These are phyloP conservation scores for Collybia nuda DNA, from an alignment of 768 basidiomycete genomes.

Conservation along the genomic window DNA sequence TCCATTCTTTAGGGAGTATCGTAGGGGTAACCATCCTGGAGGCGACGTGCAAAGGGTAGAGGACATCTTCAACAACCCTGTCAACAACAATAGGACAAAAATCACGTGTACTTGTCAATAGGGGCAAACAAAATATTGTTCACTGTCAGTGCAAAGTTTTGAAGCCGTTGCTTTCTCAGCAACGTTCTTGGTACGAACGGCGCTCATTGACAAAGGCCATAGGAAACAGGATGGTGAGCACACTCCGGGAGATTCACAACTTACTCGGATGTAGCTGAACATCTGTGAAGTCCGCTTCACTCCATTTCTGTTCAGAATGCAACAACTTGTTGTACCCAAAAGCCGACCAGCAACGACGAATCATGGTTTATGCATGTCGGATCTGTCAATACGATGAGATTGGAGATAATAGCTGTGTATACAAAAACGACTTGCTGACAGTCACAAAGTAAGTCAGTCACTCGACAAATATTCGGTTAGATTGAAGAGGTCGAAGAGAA, in stretches of 20 bases:
- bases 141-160: too few species aligned
- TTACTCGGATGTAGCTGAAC: background rate
- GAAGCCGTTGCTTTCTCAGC: too few species aligned
- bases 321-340: slow-evolving; percentile 94
- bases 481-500: slow-evolving; percentile 55
- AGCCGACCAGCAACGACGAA: slow-evolving; percentile 81
- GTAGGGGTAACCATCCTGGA: too few species aligned
- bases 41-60: too few species aligned
- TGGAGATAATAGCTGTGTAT: slow-evolving; percentile 87
- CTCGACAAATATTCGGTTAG: slow-evolving; percentile 16
- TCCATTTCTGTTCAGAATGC: slow-evolving; percentile 93
- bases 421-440: slow-evolving; percentile 89
- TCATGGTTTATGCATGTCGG: slow-evolving; percentile 89
- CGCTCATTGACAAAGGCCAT: too few species aligned
- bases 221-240: too few species aligned
- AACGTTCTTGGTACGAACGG: too few species aligned
- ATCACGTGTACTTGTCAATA: too few species aligned
- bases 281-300: slow-evolving; percentile 55
- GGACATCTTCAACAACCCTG: too few species aligned
- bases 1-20: too few species aligned
- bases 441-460: slow-evolving; percentile 74
- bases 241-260: background rate
- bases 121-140: too few species aligned
- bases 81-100: too few species aligned
- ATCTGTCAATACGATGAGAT: slow-evolving; percentile 88